Base-by-base conservation (phyloP, 345 rosid genomes). In the Conringia planisiliqua region DNA sequence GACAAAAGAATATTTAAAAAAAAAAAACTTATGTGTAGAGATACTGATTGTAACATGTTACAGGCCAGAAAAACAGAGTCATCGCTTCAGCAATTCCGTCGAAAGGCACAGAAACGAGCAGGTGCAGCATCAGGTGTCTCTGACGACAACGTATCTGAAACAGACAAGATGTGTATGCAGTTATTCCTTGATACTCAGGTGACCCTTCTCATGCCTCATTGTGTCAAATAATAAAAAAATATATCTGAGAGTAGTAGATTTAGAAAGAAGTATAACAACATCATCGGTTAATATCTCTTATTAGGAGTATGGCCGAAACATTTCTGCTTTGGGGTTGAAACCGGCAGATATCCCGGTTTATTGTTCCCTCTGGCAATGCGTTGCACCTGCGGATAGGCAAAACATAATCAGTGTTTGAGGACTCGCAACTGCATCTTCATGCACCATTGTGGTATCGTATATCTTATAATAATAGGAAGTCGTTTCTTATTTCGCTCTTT, bases 101-200 rank as follows among this genome's bases (percentile, higher is more conserved):
- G 89, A 80, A 96, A 90, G 51, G 98, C 94, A 42, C 99, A 92
- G 80, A 85, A 85, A 74, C 89, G 98, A 63, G 88, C 86, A 62
- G 97, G 98, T 71, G 92, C 96, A 20, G 90, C 91, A 85, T 85
- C 96, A 58, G 97, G 94, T 76, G 83, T 82, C 22, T 81, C 89
- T 4, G 99, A 90, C 74, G 84, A 86, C 29, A 88, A 89, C 76
- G 86, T 89, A 38, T 87, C 97, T 0, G 92, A 87, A 71, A 86
- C 94, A 7, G 98, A 92, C 83, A 96, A 96, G 83, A 85, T 92
- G 71, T 89, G 98, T 64, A 86, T 87, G 97, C 99, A 96, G 68
- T 75, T 92, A 71, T 96, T 96, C 84, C 91, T 96, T 48, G 99
- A 96, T 81, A 85, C 89, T 78, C 98, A 96, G 99, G 99, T 89